Percentiles rank a stretch among this genome's conserved stretches.
Conservation (phyloP, 345 rosid species). For the Gossypium herbaceum region DNA sequence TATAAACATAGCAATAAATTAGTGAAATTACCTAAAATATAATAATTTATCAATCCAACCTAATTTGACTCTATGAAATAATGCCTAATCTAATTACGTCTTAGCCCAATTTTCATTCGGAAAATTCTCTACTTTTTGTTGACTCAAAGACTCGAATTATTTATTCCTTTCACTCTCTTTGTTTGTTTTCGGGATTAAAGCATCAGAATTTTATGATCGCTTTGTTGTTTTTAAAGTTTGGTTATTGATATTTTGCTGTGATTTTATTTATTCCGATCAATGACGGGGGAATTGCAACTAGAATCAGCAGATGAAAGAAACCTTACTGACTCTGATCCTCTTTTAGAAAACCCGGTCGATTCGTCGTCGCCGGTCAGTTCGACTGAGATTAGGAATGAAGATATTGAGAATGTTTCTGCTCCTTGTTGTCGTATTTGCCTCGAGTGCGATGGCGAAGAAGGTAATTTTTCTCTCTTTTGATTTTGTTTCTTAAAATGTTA, state of each 20-base stretch:
- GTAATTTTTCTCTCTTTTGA: conserved; percentile 17
- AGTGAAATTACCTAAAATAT: no score
- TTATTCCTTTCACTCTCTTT: neutral
- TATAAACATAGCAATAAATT: no score
- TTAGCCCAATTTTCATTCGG: neutral
- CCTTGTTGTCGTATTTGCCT: conserved; percentile 92
- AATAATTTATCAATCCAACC: neutral
- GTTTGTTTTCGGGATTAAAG: neutral
- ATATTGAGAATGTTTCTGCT: conserved; percentile 61
- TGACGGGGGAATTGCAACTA: conserved; percentile 69
- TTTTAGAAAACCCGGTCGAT: conserved; percentile 37
- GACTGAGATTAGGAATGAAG: conserved; percentile 57
- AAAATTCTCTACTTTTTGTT: neutral
- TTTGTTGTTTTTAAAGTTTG: neutral
- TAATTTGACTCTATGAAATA: neutral
- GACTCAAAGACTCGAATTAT: neutral
- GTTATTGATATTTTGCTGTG: conserved; percentile 3
- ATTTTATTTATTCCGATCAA: conserved; percentile 8
- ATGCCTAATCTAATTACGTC: no score
- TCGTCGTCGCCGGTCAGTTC: conserved; percentile 33
- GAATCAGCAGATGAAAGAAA: conserved; percentile 39
- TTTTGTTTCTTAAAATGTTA: neutral
- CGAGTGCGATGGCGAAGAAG: conserved; percentile 74
- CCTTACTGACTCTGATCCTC: conserved; percentile 71
- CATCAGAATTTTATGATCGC: neutral